Evolutionary conservation across 495 filamentous ascomycete species (phyloP), one percentile per base, ranked within the genome.

Genomic region (Neurospora discreta): DNA sequence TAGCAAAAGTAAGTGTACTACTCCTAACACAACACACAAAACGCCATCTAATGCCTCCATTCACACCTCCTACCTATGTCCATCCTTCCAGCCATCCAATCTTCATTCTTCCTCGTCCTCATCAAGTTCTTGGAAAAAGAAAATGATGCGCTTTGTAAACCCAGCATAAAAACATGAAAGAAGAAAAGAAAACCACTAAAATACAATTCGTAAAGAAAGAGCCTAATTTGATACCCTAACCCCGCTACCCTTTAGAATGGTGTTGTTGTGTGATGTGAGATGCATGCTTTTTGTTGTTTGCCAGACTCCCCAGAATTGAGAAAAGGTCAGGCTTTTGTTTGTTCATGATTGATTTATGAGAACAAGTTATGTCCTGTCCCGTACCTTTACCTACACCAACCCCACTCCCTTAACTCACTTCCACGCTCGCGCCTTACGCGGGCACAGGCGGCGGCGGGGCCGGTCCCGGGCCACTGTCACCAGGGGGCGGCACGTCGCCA

Each of bases 381-480:
- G 6, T 26, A 65, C 52, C 52, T 65, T 33, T 65, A 36, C 26
- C 33, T 65, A 65, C 52, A 65, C 15, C 18, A 13, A 46, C 43
- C n/a, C 8, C 43, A 20, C 43, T 20, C 43, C 7, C 11, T 6
- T 11, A 26, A 46, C 23, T 30, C 23, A 33, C 20, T 58, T 52
- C 20, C 10, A 0, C 2, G 11, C 46, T 30, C 2, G 11, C 46
- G 16, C 23, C 52, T 26, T 15, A 65, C 52, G 52, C 52, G 52
- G 78, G 77, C 1, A 76, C 71, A 16, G 77, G 71, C 10, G 78
- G 75, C 15, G 78, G 72, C 26, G 73, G 74, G 36, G 9, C 73
- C 73, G 8, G 68, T 43, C 7, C 72, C 74, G n/a, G 60, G 15
- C 52, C 46, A 7, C 71, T 44, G 5, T 69, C 71, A 33, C 58